Percentiles rank a stretch among this genome's conserved stretches.
These are phyloP conservation scores for Lodderomyces theae DNA, from an alignment of 1,139 yeast genomes.

Conservation along the genomic window DNA sequence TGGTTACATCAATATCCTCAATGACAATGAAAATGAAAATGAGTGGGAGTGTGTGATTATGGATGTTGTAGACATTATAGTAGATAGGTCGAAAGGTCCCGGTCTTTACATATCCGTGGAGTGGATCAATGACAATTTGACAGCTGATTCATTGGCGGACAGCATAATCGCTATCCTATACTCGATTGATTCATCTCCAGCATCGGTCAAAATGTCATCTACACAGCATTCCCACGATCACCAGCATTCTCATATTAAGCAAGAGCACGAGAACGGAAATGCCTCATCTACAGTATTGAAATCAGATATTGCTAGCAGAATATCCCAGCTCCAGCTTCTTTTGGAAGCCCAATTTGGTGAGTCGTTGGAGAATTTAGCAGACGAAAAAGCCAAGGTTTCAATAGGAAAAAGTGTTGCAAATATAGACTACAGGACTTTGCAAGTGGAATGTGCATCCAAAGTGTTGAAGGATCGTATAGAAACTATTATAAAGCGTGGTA, in stretches of 20 bases:
- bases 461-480: slow-evolving; percentile 81
- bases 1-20: slow-evolving; percentile 71
- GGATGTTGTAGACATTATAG: slow-evolving; percentile 43
- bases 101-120: slow-evolving; percentile 62
- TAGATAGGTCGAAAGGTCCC: slow-evolving; percentile 44
- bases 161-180: slow-evolving; percentile 85
- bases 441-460: slow-evolving; percentile 73
- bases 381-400: slow-evolving; percentile 49
- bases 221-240: slow-evolving; percentile 50
- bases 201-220: slow-evolving; percentile 84
- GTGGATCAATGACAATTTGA: slow-evolving; percentile 81
- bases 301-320: slow-evolving; percentile 43
- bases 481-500: slow-evolving; percentile 74
- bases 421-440: slow-evolving; percentile 60
- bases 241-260: slow-evolving; percentile 15
- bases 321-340: slow-evolving; percentile 61
- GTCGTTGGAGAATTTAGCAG: slow-evolving; percentile 45
- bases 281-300: slow-evolving; percentile 2
- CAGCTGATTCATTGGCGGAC: slow-evolving; percentile 93
- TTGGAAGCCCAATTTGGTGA: slow-evolving; percentile 88
- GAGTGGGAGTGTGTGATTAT: slow-evolving; percentile 50
- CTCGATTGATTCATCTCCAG: slow-evolving; percentile 92
- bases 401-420: slow-evolving; percentile 76
- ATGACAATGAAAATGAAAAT: slow-evolving; percentile 59
- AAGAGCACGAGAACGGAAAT: slow-evolving; percentile 2